Evolutionary conservation across 139 green algal species (phyloP).

Genomic region (Chlamydomonas asymmetrica): DNA sequence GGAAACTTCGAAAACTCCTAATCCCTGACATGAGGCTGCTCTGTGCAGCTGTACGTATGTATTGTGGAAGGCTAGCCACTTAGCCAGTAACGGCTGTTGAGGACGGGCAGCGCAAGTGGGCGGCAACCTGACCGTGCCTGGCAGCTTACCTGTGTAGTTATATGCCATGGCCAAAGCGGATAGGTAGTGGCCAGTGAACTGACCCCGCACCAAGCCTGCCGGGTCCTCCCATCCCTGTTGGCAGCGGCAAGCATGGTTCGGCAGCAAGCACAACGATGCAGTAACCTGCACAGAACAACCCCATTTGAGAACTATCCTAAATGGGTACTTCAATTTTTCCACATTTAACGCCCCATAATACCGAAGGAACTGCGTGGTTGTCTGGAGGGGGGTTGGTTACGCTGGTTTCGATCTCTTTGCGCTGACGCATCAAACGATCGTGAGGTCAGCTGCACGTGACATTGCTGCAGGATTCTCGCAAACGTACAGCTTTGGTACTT

Average conservation of each 20-base stretch:
- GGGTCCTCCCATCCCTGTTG: neutral
- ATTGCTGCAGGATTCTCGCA: neutral
- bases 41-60: neutral
- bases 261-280: neutral
- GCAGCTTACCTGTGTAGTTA: constrained; percentile 37
- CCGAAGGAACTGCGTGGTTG: neutral
- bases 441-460: too few relatives aligned
- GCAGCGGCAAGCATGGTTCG: neutral
- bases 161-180: constrained; percentile 46
- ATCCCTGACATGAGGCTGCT: neutral
- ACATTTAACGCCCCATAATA: neutral
- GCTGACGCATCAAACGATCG: too few relatives aligned
- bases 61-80: neutral
- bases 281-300: neutral
- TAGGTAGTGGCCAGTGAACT: constrained; percentile 74
- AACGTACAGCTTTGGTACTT: neutral
- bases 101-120: neutral
- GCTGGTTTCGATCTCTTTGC: too few relatives aligned
- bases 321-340: neutral
- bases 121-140: too few relatives aligned
- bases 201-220: constrained; percentile 53
- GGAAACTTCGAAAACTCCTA: neutral
- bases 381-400: neutral
- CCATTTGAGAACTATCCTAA: neutral
- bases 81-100: neutral